Base-by-base conservation (phyloP, 2,329 filamentous ascomycete genomes). In the Colletotrichum tanaceti region DNA sequence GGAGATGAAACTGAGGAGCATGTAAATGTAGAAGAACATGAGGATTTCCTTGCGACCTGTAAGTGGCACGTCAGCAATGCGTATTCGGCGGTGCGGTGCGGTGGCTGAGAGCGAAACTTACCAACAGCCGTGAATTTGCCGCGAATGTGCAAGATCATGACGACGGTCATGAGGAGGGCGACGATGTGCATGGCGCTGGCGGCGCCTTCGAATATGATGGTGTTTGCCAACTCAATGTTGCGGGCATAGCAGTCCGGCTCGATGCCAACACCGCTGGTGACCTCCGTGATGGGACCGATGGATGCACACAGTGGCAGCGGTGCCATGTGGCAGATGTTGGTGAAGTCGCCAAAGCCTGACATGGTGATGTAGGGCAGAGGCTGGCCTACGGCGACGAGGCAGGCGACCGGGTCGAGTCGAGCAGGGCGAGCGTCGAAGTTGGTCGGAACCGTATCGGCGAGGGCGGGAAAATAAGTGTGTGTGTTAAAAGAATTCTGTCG, bases 111-210 rank as follows among this genome's bases (percentile, higher is more conserved):
- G 50, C 28, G 32, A 22, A 39, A 81, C 91, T 68, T 87, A 95
- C 93, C 95, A 74, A 99, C 96, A 75, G 96, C 96, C 24, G 96
- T 99, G 80, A 99, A 99, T 82, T 99, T 99, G 75, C 93, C 95
- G 74, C 96, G 89, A 71, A 99, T 93, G 80, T 99, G 96, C 72
- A 99, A 86, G 71, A 99, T 94, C 96, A 99, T 99, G 75, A 97
- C 91, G 10, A 95, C 92, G 4, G 94, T 97, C 95, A 99, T 98
- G 74, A 90, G 84, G 68, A 99, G 84, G 16, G 95, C 93, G 65
- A 92, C 83, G 73, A 99, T 98, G 80, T 99, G 96, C 82, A 96
- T 93, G 77, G 95, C 94, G 71, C 93, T 93, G 24, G 94, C 90
- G 35, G 94, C 96, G 77, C 91, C 93, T 82, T 98, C 90, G 79